These are phyloP conservation scores for Plasmodium relictum DNA, from an alignment of 169 alveolate genomes.

Conservation along the genomic window DNA sequence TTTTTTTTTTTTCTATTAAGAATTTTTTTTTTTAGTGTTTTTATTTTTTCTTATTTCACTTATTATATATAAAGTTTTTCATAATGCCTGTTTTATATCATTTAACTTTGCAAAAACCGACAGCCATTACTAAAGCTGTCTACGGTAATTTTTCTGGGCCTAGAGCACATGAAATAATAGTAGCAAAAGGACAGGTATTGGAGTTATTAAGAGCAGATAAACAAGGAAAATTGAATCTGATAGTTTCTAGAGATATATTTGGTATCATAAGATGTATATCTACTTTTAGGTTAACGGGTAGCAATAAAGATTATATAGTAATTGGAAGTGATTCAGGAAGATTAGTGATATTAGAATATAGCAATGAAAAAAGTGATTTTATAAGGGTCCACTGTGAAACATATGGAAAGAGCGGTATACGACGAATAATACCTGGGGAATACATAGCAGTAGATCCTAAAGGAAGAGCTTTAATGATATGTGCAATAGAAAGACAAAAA, in stretches of 20 bases:
- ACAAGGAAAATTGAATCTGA: conserved; percentile 92
- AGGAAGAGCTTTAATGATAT: conserved; percentile 99
- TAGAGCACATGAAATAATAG: conserved; percentile 97
- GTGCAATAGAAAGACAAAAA: conserved; percentile 99
- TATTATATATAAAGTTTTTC: not conserved
- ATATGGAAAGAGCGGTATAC: conserved; percentile 97
- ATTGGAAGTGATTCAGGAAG: conserved; percentile 98
- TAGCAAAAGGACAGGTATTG: conserved; percentile 95
- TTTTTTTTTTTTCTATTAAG: not conserved
- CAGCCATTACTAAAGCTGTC: conserved; percentile 96
- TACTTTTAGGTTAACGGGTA: conserved; percentile 95
- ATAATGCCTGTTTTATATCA: conserved; percentile 96
- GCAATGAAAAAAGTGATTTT: conserved; percentile 90
- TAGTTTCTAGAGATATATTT: conserved; percentile 94
- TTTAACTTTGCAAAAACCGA: conserved; percentile 96
- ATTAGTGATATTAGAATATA: conserved; percentile 94
- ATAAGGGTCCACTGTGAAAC: conserved; percentile 97
- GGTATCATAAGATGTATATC: conserved; percentile 95
- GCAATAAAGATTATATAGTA: conserved; percentile 94
- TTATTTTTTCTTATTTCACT: not conserved
- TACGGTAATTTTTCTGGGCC: conserved; percentile 99
- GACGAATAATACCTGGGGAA: conserved; percentile 98
- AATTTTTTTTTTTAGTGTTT: too few relatives aligned
- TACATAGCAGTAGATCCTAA: conserved; percentile 99
- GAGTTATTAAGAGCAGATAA: conserved; percentile 96